Conservation (phyloP, 2,329 filamentous ascomycete species). For the Xylariaceae sp. region DNA sequence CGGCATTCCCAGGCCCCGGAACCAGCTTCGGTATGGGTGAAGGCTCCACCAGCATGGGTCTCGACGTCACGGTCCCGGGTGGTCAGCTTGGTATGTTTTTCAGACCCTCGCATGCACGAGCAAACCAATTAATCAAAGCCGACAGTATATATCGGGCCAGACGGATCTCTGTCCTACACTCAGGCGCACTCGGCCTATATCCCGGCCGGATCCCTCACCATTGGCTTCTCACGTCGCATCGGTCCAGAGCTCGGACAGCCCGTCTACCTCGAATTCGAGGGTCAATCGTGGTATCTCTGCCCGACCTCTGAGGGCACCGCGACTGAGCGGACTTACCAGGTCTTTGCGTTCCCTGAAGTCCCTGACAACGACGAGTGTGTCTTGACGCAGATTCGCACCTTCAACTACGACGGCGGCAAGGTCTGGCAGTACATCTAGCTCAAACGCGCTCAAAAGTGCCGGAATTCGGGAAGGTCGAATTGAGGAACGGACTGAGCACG, state of each 20-base stretch:
- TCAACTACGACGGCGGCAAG: not conserved
- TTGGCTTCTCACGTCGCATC: slow-evolving; percentile 17
- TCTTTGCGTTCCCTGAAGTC: slow-evolving; percentile 5
- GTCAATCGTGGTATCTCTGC: slow-evolving; percentile 10
- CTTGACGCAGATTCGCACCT: slow-evolving; percentile 6
- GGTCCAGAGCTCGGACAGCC: slow-evolving; percentile 7
- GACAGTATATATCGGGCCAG: slow-evolving; percentile 22
- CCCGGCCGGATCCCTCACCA: slow-evolving; percentile 15
- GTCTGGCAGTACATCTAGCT: not conserved
- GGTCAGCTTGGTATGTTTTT: slow-evolving; percentile 22
- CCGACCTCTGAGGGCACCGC: slow-evolving; percentile 20
- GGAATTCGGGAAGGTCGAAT: not conserved
- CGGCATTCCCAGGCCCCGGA: slow-evolving; percentile 13
- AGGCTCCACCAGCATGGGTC: slow-evolving; percentile 10
- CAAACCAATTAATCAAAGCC: not conserved
- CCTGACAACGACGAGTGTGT: slow-evolving; percentile 1
- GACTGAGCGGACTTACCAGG: slow-evolving; percentile 21
- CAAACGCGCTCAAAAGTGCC: not conserved
- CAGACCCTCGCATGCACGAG: not conserved
- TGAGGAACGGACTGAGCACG: not conserved
- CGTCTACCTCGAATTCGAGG: slow-evolving; percentile 8
- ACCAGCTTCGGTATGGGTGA: slow-evolving; percentile 20
- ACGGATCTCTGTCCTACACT: slow-evolving; percentile 25
- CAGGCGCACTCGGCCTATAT: slow-evolving; percentile 20
- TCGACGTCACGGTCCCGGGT: slow-evolving; percentile 22